These are phyloP conservation scores for Gynostemma pentaphyllum DNA, from an alignment of 306 rosid species.

Conservation along the genomic window DNA sequence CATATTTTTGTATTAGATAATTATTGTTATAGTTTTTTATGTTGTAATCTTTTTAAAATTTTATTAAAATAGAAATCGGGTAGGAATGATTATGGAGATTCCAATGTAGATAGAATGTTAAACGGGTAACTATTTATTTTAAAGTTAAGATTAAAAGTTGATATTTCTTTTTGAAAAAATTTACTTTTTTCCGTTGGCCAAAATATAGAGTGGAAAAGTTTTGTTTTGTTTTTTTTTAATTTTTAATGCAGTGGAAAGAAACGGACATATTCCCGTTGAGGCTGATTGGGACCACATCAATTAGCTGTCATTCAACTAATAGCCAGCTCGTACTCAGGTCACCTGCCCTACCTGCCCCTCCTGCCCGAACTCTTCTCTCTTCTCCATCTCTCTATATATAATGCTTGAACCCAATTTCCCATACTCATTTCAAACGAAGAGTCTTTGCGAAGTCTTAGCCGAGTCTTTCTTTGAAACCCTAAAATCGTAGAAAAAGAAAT, in stretches of 20 bases:
- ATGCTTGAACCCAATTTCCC: neutral
- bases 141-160: neutral
- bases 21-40: too few species aligned
- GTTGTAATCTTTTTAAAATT: too few species aligned
- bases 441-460: neutral
- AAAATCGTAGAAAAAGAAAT: conserved; percentile 4
- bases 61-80: too few species aligned
- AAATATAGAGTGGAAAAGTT: too few species aligned
- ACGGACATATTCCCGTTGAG: conserved; percentile 5
- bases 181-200: neutral
- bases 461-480: conserved; percentile 10
- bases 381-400: conserved; percentile 27
- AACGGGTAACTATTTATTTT: too few species aligned
- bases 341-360: conserved; percentile 49
- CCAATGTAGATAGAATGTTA: too few species aligned
- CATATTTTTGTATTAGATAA: too few species aligned
- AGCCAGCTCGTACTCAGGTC: conserved; percentile 69
- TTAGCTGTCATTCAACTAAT: conserved; percentile 41
- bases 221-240: too few species aligned
- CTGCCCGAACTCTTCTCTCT: conserved; percentile 27
- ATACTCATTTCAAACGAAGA: neutral
- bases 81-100: too few species aligned
- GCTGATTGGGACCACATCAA: neutral
- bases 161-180: neutral
- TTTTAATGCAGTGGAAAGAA: conserved; percentile 11